Conservation (phyloP, 345 rosid species). For the Salix dunnii region DNA sequence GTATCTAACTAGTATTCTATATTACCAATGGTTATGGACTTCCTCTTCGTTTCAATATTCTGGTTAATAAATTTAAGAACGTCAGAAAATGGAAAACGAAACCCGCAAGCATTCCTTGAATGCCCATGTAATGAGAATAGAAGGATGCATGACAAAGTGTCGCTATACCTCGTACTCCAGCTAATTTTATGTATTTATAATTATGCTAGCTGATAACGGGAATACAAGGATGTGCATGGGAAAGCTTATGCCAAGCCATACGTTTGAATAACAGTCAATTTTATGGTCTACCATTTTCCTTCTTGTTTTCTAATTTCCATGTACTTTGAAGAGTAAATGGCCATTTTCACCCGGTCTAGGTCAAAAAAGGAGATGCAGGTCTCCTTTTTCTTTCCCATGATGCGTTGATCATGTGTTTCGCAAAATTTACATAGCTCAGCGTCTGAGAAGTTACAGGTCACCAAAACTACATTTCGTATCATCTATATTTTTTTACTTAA, state of each 20-base stretch:
- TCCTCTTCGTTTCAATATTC: background rate
- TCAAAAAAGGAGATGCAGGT: background rate
- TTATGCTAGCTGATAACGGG: background rate
- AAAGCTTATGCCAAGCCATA: background rate
- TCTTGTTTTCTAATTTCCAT: background rate
- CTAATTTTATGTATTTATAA: background rate
- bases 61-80: background rate
- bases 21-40: background rate
- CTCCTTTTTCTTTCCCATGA: background rate
- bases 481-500: background rate
- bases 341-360: background rate
- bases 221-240: background rate
- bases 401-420: too few species aligned
- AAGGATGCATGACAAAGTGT: background rate
- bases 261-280: background rate
- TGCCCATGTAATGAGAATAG: background rate
- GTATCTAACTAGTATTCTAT: background rate
- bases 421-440: too few species aligned
- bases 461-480: background rate
- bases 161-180: background rate
- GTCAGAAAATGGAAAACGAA: background rate
- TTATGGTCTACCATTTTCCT: background rate
- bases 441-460: background rate
- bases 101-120: background rate
- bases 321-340: background rate